phyloP scores from a whole-genome alignment of 164 flowering plant genomes.

The Chloranthus sessilifolius region DNA sequence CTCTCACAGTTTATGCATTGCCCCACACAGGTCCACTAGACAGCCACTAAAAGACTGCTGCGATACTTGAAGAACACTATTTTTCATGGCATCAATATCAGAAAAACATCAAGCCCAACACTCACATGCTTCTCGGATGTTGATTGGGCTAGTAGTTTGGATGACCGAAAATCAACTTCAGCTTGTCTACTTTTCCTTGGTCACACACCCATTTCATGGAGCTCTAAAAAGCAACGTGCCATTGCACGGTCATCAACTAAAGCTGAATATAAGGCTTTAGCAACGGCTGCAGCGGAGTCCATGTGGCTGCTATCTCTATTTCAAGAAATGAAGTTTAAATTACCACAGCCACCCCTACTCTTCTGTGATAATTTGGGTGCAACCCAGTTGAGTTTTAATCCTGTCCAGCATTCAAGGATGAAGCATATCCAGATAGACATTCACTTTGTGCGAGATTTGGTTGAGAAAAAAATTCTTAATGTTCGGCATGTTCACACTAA shows the following conservation, averaged over 20 bases:
- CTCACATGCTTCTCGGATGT: constrained; percentile 6
- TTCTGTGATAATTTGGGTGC: constrained; percentile 11
- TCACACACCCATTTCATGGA: neutral
- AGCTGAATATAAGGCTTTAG: neutral
- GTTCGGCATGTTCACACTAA: constrained; percentile 1
- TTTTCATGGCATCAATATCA: too few relatives aligned
- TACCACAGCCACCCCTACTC: neutral
- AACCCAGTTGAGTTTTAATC: neutral
- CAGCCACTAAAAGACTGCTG: neutral
- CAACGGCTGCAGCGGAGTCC: neutral
- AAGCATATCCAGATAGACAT: constrained; percentile 10
- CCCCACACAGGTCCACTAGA: neutral
- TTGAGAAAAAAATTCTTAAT: constrained; percentile 2
- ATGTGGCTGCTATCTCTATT: neutral
- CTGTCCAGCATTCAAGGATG: constrained; percentile 5
- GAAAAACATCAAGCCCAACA: too few relatives aligned
- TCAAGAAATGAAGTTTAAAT: neutral
- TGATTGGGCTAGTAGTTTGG: constrained; percentile 3
- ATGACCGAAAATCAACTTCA: neutral
- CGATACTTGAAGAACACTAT: too few relatives aligned
- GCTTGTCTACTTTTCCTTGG: constrained; percentile 4
- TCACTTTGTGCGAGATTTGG: constrained; percentile 8
- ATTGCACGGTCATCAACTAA: neutral
- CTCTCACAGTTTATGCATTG: neutral
- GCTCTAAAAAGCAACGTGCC: neutral